Evolutionary conservation across 345 rosid genomes (phyloP), one percentile per base, ranked within the genome.

Genomic region (Sapria himalayana): DNA sequence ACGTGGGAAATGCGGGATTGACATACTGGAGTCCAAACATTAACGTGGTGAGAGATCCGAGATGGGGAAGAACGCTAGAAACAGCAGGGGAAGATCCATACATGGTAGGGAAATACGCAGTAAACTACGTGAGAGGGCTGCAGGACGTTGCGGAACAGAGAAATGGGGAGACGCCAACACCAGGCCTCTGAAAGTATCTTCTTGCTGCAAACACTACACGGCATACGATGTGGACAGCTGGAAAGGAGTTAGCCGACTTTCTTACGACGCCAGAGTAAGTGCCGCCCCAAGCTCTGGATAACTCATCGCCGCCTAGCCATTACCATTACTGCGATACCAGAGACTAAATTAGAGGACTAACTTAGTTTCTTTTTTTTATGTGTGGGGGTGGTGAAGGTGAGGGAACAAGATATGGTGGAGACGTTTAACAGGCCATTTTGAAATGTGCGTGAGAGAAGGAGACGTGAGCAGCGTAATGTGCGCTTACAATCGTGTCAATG

Each of bases 41-140:
- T 10, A 78, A 81, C 49, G 66, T 86, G 33, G 58, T 81, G 33
- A 56, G 94, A 15, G 94, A 86, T 55, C 97, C 94, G 0, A 58
- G 92, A 41, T 81, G 91, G 94, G 97, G 92, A 10, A 59, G 82
- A 1, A 85, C 89, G 25, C 97, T 78, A 46, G 97, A 81, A 55
- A 81, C 92, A n/a, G 89, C 85, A 3, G 97, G 94, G 0, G 94
- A 86, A 53, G 97, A 81, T 49, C 97, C 97, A 0, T 64, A 78
- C 3, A 17, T 81, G 9, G 78, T 81, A 17, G 80, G 76, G 4
- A 74, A 58, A 44, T 81, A 86, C 14, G 97, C 80, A 0, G 80
- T 74, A 4, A 66, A 73, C 35, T 86, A 81, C 4, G 85, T 86
- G 25, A 57, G 64, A 8, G 97, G 94, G 20, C 74, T 86, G 18